Conservation (phyloP, 805 yeast species). For the Suhomyces sp. region DNA sequence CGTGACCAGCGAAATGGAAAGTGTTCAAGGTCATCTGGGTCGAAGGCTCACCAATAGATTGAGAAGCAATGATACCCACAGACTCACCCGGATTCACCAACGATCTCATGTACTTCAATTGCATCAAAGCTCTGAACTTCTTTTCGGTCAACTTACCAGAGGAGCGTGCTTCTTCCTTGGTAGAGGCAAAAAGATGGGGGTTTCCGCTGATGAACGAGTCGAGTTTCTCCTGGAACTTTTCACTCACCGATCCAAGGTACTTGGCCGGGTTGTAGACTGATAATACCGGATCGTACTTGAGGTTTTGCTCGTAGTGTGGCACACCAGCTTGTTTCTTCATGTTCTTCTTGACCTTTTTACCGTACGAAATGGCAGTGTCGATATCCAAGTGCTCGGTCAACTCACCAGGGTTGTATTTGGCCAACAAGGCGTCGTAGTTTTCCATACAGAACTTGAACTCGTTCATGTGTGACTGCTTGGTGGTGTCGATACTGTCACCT, state of each 20-base stretch:
- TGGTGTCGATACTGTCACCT: slow-evolving; percentile 93
- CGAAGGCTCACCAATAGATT: slow-evolving; percentile 98
- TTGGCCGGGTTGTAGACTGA: slow-evolving; percentile 85
- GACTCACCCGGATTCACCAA: slow-evolving; percentile 95
- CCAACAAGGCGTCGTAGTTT: slow-evolving; percentile 81
- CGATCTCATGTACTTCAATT: slow-evolving; percentile 95
- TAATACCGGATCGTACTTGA: slow-evolving; percentile 83
- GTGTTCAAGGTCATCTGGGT: slow-evolving; percentile 98
- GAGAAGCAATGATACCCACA: slow-evolving; percentile 97
- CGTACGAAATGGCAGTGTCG: slow-evolving; percentile 73
- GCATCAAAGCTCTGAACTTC: slow-evolving; percentile 96
- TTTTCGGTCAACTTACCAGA: slow-evolving; percentile 59
- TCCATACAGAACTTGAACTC: slow-evolving; percentile 92
- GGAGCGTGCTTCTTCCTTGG: slow-evolving; percentile 46
- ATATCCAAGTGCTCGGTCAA: slow-evolving; percentile 73
- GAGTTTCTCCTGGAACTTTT: slow-evolving; percentile 76
- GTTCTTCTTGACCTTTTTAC: slow-evolving; percentile 77
- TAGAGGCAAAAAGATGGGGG: slow-evolving; percentile 51
- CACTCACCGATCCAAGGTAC: slow-evolving; percentile 90
- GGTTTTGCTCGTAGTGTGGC: slow-evolving; percentile 60
- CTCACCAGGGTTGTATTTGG: slow-evolving; percentile 82
- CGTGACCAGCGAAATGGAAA: slow-evolving; percentile 99
- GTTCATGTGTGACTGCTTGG: slow-evolving; percentile 89
- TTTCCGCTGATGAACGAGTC: slow-evolving; percentile 64
- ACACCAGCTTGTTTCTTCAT: slow-evolving; percentile 58